Percentiles rank a stretch among this genome's conserved stretches.
Conservation (phyloP, 2,329 filamentous ascomycete genomes). For the Macroventuria anomochaeta region DNA sequence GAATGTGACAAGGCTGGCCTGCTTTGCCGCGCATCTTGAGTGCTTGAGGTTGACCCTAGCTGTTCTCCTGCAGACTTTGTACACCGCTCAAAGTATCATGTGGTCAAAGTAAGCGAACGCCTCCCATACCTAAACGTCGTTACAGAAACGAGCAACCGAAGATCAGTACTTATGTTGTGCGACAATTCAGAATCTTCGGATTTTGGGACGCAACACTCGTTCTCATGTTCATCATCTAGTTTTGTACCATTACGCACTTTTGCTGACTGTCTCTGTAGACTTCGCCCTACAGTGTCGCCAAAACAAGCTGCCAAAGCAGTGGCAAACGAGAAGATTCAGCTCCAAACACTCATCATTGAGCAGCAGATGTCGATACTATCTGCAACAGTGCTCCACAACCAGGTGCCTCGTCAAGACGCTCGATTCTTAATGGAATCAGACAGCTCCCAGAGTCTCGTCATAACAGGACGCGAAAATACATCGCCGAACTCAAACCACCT, state of each 20-base stretch:
- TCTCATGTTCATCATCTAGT: no score
- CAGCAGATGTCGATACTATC: conserved; percentile 47
- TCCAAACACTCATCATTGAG: conserved; percentile 48
- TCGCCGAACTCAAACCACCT: conserved; percentile 32
- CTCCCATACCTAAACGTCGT: not conserved
- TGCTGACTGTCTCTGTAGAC: conserved; percentile 21
- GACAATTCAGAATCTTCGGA: not conserved
- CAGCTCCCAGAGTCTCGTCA: conserved; percentile 36
- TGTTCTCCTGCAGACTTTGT: conserved; percentile 48
- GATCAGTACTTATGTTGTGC: not conserved
- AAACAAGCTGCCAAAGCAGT: conserved; percentile 42
- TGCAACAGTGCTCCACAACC: conserved; percentile 30
- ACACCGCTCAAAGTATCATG: conserved; percentile 48
- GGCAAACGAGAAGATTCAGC: conserved; percentile 45
- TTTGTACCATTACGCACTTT: no score
- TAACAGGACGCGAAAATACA: conserved; percentile 7
- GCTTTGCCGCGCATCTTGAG: conserved; percentile 46
- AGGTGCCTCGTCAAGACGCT: conserved; percentile 19
- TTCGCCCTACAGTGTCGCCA: conserved; percentile 42
- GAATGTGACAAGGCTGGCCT: conserved; percentile 32
- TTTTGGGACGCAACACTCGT: not conserved
- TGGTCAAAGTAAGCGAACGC: conserved; percentile 46
- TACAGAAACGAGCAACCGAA: not conserved
- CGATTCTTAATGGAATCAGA: conserved; percentile 39
- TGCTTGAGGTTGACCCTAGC: conserved; percentile 44